Conservation (phyloP, 768 basidiomycete species). For the Lactarius akahatsu region DNA sequence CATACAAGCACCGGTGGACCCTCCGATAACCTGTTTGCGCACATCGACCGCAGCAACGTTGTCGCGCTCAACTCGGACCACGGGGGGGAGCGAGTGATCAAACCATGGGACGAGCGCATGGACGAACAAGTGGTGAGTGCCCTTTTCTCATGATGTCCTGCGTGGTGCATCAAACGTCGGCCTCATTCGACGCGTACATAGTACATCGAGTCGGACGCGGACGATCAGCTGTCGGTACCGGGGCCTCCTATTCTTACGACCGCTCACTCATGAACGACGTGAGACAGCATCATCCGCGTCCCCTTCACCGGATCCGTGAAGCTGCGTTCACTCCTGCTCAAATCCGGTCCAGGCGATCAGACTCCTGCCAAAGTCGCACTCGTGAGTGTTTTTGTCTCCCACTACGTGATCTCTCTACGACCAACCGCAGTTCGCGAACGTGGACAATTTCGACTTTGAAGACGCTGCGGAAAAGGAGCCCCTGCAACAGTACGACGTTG, state of each 20-base stretch:
- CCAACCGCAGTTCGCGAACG: conserved; percentile 63
- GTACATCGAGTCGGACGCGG: conserved; percentile 87
- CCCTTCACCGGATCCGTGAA: conserved; percentile 89
- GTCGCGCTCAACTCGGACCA: conserved; percentile 68
- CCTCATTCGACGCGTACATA: conserved; percentile 35
- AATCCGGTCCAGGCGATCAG: conserved; percentile 76
- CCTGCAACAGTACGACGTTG: conserved; percentile 70
- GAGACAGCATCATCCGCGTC: conserved; percentile 70
- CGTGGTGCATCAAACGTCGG: no score
- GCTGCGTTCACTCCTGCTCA: conserved; percentile 76
- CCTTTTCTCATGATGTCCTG: neutral
- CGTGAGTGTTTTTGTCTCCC: conserved; percentile 44
- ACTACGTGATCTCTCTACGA: no score
- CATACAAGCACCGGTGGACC: conserved; percentile 50
- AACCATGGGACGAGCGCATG: conserved; percentile 80
- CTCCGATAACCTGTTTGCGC: conserved; percentile 67
- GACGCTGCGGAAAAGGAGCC: conserved; percentile 62
- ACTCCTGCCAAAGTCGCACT: conserved; percentile 72
- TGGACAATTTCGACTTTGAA: conserved; percentile 77
- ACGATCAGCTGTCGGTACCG: conserved; percentile 74
- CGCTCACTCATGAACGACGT: neutral
- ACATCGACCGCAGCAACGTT: conserved; percentile 80
- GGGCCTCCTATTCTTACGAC: neutral
- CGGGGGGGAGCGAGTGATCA: conserved; percentile 59
- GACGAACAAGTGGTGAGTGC: conserved; percentile 64